Conservation (phyloP, 495 filamentous ascomycete species). For the Podospora anserina region DNA sequence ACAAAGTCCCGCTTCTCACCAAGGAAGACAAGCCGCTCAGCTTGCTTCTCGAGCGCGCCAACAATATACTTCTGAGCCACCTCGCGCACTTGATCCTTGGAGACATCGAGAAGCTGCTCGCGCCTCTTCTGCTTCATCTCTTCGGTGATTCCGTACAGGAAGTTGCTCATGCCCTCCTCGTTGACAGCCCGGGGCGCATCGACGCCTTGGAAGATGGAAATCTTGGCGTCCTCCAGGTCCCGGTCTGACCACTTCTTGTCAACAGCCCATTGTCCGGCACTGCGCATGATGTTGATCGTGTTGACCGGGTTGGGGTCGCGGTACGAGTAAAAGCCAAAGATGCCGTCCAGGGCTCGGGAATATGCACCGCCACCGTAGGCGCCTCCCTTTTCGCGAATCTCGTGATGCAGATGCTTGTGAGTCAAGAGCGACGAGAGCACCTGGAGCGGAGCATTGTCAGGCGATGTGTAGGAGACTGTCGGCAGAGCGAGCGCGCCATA, state of each 20-base stretch:
- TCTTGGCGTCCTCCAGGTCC: conserved; percentile 92
- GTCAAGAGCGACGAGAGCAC: conserved; percentile 92
- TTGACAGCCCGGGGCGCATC: conserved; percentile 89
- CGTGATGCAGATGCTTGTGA: conserved; percentile 93
- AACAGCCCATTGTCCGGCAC: conserved; percentile 78
- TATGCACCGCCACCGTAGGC: conserved; percentile 94
- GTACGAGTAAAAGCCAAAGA: conserved; percentile 95
- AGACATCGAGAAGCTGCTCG: conserved; percentile 85
- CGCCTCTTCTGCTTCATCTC: conserved; percentile 86
- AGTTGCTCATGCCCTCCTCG: conserved; percentile 79
- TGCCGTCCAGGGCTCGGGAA: conserved; percentile 68
- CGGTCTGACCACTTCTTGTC: conserved; percentile 80
- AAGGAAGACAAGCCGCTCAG: conserved; percentile 64
- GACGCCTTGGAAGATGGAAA: conserved; percentile 92
- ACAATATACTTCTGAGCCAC: conserved; percentile 81
- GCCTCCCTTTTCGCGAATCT: conserved; percentile 96
- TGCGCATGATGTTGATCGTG: conserved; percentile 77
- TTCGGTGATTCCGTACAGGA: conserved; percentile 78
- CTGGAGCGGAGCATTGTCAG: conserved; percentile 71
- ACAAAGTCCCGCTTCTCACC: conserved; percentile 84
- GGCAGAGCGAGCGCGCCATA: conserved; percentile 78
- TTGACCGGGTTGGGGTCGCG: conserved; percentile 95
- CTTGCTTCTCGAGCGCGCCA: conserved; percentile 54
- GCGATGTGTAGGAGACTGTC: conserved; percentile 79
- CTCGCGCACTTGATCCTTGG: conserved; percentile 70